Evolutionary conservation across 345 rosid genomes (phyloP).

Genomic region (Stellera chamaejasme): DNA sequence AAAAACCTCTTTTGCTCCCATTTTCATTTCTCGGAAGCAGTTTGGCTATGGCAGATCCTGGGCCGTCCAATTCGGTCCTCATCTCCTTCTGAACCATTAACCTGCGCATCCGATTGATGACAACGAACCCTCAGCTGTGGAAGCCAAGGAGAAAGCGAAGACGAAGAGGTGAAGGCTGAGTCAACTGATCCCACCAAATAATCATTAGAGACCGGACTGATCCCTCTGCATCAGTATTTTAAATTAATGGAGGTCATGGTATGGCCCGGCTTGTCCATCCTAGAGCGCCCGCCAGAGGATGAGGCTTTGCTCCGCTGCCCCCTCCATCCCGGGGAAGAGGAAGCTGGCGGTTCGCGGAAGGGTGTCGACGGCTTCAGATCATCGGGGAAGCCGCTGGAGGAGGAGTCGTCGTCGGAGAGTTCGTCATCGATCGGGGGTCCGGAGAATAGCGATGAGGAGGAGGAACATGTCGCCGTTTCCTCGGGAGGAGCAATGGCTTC

Average conservation of each 20-base stretch:
- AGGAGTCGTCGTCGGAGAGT: slow-evolving; percentile 32
- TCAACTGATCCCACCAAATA: too few relatives aligned
- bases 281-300: too few relatives aligned
- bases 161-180: slow-evolving; percentile 15
- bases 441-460: slow-evolving; percentile 33
- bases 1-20: too few relatives aligned
- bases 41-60: too few relatives aligned
- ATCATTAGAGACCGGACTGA: too few relatives aligned
- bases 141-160: slow-evolving; percentile 11
- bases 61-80: too few relatives aligned
- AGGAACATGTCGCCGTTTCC: slow-evolving; percentile 22
- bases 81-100: slow-evolving; percentile 1
- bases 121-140: slow-evolving; percentile 21
- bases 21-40: too few relatives aligned
- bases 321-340: slow-evolving; percentile 25
- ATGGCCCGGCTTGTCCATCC: slow-evolving; percentile 40
- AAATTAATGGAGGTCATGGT: slow-evolving; percentile 61
- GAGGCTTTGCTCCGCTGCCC: too few relatives aligned
- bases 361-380: slow-evolving; percentile 14
- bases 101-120: slow-evolving; percentile 21
- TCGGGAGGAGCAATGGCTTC: slow-evolving; percentile 18
- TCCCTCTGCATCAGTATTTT: too few relatives aligned
- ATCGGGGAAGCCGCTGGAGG: slow-evolving; percentile 13
- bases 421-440: slow-evolving; percentile 65
- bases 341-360: slow-evolving; percentile 8